Evolutionary conservation across 2,329 filamentous ascomycete species (phyloP), one percentile per base, ranked within the genome.

Genomic region (Sporothrix pallida): DNA sequence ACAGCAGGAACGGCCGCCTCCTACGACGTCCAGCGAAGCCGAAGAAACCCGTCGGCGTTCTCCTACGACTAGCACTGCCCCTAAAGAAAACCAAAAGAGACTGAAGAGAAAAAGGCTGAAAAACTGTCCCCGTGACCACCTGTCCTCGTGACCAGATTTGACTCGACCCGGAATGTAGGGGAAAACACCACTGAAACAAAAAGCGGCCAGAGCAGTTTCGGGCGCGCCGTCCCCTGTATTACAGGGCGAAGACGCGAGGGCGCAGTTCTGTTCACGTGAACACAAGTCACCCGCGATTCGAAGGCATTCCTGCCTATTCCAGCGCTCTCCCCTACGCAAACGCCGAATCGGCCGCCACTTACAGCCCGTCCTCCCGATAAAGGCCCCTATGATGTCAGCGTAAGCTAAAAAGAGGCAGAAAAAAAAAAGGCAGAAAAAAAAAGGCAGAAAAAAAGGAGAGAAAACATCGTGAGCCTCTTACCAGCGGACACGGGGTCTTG

Each of bases 11-110:
- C 48, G 46, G 46, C 52, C 42, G 52, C 23, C 23, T 20, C 23
- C 52, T 56, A 12, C 31, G 2, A 13, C 15, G 50, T 3, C 31
- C 9, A 48, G 10, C 37, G 62, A 65, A 62, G 63, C 71, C 63
- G 71, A 73, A 44, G 52, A n/a, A 73, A 73, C 44, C 63, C 71
- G 63, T 26, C 20, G 56, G 56, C 50, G 15, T 5, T 71, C 52
- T n/a, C 52, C 50, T 44, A 23, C 10, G 23, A 58, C 54, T 26
- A 26, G 52, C 52, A 23, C 52, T 23, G 20, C 8, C 52, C 52
- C 20, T 56, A 8, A 7, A 8, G 7, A 54, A n/a, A 54, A 17
- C 50, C 50, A 2, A 10, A n/a, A n/a, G 13, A 48, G 15, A 48
- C 44, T 12, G n/a, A 37, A 37, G 31, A 37, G 31, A 37, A 37